Evolutionary conservation across 108 stramenopile genomes (phyloP), one percentile per base, ranked within the genome.

Genomic region (Licmophora abbreviata): DNA sequence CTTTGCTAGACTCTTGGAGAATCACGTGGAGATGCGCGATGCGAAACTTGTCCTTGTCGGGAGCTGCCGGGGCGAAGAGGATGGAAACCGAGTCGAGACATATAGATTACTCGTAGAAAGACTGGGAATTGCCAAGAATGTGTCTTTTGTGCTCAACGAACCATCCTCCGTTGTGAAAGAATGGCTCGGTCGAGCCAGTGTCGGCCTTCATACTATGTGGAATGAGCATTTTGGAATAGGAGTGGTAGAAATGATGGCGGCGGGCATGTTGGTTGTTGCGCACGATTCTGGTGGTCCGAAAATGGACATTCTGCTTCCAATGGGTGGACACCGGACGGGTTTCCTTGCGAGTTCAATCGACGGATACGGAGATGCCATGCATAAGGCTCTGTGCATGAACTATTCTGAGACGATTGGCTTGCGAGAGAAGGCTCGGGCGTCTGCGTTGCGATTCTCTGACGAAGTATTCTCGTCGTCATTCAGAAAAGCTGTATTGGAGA

Each of bases 141-240:
- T 99, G 6, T 59, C 75, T 41, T 95, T 97, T 54, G 62, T 71
- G 5, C 59, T 97, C 64, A 98, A 98, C 68, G 83, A 83, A 48
- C 93, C 94, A 1, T 96, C 83, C 49, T 47, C 62, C 2, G 85
- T 89, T 29, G 61, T 98, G 17, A 69, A 79, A 53, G 66, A 75
- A 1, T 83, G 73, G 52, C 76, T 99, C 21, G 44, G 58, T 3
- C 34, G 58, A 43, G 81, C 92, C 5, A 75, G 71, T 21, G 69
- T 97, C 12, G 99, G 99, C 4, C 64, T 99, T n/a, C 99, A 99
- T 66, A 97, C 96, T 17, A 99, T 99, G 99, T 94, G 97, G 83
- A 95, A 95, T 52, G 99, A 99, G 60, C 99, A 99, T 75, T 99
- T 99, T 69, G 99, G 99, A n/a, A 99, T 99, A 58, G 94, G 94